Evolutionary conservation across 2,329 filamentous ascomycete genomes (phyloP).

Genomic region (Ceratocystis cubensis): DNA sequence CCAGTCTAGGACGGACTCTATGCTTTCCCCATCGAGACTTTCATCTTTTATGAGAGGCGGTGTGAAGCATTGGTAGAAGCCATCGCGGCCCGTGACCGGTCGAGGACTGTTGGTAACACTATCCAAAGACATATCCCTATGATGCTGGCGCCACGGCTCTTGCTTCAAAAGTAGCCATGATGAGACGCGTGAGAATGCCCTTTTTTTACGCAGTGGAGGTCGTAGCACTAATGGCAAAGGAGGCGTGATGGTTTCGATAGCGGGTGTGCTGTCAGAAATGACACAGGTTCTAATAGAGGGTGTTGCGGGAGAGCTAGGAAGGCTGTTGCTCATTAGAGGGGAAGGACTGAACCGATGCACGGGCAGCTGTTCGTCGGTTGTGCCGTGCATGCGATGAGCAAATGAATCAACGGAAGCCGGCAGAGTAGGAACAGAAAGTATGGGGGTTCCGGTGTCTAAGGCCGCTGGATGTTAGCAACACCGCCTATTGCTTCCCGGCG

Average conservation of each 20-base stretch:
- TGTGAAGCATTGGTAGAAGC: slow-evolving; percentile 45
- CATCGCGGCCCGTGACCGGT: slow-evolving; percentile 39
- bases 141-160: slow-evolving; percentile 26
- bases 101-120: slow-evolving; percentile 42
- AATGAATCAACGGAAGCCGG: slow-evolving; percentile 47
- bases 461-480: not conserved
- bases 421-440: slow-evolving; percentile 45
- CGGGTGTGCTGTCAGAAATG: slow-evolving; percentile 15
- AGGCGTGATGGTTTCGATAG: slow-evolving; percentile 34
- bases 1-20: not conserved
- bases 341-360: slow-evolving; percentile 8
- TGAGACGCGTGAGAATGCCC: slow-evolving; percentile 51
- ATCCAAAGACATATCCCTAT: slow-evolving; percentile 28
- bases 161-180: slow-evolving; percentile 43
- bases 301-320: slow-evolving; percentile 4
- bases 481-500: not conserved
- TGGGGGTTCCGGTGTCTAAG: slow-evolving; percentile 21
- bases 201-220: slow-evolving; percentile 53
- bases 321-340: slow-evolving; percentile 1
- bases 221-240: slow-evolving; percentile 46
- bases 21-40: not conserved
- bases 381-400: slow-evolving; percentile 32
- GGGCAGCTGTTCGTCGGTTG: not conserved
- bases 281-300: slow-evolving; percentile 20
- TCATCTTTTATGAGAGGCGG: not conserved